Evolutionary conservation across 139 green algal species (phyloP).

Genomic region (Monoraphidium neglectum): DNA sequence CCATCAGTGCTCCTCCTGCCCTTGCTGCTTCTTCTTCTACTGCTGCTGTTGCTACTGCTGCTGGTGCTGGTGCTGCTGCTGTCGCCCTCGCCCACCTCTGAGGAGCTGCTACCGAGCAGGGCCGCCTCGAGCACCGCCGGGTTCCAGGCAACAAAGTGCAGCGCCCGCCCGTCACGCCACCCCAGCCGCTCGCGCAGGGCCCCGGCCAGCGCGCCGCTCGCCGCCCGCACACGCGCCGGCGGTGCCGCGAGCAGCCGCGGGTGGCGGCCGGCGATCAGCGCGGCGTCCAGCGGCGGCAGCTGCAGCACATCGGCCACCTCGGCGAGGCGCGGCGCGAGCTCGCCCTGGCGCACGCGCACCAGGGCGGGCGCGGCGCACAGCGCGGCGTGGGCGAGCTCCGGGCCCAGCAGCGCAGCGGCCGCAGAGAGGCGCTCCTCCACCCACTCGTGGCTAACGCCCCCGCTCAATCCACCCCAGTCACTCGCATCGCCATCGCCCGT

Average conservation of each 20-base stretch:
- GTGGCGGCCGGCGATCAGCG: conserved; percentile 7
- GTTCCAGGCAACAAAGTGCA: background rate
- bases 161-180: conserved; percentile 9
- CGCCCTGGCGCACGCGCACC: background rate
- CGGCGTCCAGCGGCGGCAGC: conserved; percentile 9
- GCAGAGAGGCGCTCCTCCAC: background rate
- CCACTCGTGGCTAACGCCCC: background rate
- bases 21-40: too few species aligned
- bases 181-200: conserved; percentile 18
- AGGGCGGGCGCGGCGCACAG: conserved; percentile 6
- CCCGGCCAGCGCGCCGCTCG: conserved; percentile 1
- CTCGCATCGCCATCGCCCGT: too few species aligned
- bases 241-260: conserved; percentile 13
- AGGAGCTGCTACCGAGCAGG: too few species aligned
- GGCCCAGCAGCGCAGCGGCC: background rate
- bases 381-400: conserved; percentile 11
- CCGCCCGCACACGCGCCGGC: background rate
- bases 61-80: too few species aligned
- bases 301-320: conserved; percentile 14
- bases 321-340: background rate
- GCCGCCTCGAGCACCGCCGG: conserved; percentile 11
- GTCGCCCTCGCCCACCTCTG: too few species aligned
- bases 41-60: too few species aligned
- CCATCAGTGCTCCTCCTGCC: too few species aligned
- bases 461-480: too few species aligned